Evolutionary conservation across 768 basidiomycete genomes (phyloP), one percentile per base, ranked within the genome.

Genomic region (Mrakia gelida): DNA sequence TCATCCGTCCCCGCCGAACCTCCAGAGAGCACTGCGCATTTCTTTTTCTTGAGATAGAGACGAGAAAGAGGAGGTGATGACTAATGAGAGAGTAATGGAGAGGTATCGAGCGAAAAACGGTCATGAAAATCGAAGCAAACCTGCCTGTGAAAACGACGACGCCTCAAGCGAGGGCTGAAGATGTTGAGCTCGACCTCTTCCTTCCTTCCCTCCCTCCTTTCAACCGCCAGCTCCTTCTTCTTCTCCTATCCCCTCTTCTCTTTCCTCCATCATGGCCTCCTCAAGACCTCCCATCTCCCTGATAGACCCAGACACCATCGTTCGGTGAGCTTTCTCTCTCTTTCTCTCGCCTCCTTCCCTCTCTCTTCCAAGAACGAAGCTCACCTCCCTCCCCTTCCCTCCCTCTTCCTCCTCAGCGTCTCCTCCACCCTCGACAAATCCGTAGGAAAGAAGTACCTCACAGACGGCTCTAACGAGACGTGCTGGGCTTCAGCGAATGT

Each of bases 401-500:
- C 30, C 18, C 67, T 13, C 67, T 45, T 41, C 67, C n/a, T 41
- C 6, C 13, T 45, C 26, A 54, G 78, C 9, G 78, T 79, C n/a
- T 75, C 74, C 61, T 79, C 78, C n/a, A 79, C 78, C 18, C 78
- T 79, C 34, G 78, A 79, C 71, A 79, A 79, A 34, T 75, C 78
- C 23, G 75, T 76, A 23, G 74, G 74, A 26, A 79, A 79, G 59
- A 79, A 79, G 41, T 79, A 63, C 68, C 68, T 79, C 10, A 79
- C 78, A 13, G 78, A 79, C 67, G 74, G 75, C 1, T 52, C 43
- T 68, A 68, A 71, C 26, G 78, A 79, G 41, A 79, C 78, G 9
- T 79, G 78, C 30, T 79, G 78, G 78, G 59, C 78, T 18, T 71
- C 70, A 45, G 71, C 78, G 10, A 79, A 79, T n/a, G 78, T 79